Percentiles rank a stretch among this genome's conserved stretches.
Evolutionary conservation across 768 basidiomycete species (phyloP).

Genomic region (Lactifluus piperatus): DNA sequence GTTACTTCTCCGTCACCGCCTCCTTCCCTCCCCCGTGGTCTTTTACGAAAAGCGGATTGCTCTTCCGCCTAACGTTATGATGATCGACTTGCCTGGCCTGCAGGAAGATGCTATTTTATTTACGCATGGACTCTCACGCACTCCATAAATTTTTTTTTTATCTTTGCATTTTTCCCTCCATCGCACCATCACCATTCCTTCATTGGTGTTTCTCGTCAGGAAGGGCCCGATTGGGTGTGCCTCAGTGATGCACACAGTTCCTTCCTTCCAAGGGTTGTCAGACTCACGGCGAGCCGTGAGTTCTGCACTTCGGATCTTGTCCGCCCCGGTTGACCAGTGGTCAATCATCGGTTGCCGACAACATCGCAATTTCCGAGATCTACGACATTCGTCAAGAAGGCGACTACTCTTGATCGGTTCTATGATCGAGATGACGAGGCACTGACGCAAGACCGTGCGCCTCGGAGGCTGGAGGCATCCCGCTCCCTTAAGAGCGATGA

Average conservation of each 20-base stretch:
- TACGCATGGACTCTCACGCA: conserved; percentile 21
- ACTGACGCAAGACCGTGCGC: conserved; percentile 60
- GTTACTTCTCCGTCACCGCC: background rate
- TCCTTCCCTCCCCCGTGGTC: conserved; percentile 12
- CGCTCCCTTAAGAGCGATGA: conserved; percentile 37
- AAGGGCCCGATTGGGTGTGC: conserved; percentile 18
- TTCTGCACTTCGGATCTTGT: conserved; percentile 1
- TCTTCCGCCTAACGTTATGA: conserved; percentile 18
- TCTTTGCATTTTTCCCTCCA: conserved; percentile 4
- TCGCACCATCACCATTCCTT: conserved; percentile 1
- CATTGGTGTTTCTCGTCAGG: conserved; percentile 13
- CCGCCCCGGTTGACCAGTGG: conserved; percentile 19
- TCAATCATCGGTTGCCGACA: conserved; percentile 15
- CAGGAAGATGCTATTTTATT: conserved; percentile 18
- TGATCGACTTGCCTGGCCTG: conserved; percentile 23
- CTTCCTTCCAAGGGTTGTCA: conserved; percentile 13
- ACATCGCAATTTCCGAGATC: conserved; percentile 6
- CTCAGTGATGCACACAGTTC: conserved; percentile 21
- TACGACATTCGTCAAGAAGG: conserved; percentile 34
- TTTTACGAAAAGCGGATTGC: conserved; percentile 20
- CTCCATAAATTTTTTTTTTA: conserved; percentile 15
- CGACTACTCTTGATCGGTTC: conserved; percentile 44
- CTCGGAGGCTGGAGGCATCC: conserved; percentile 46
- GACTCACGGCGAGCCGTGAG: conserved; percentile 18
- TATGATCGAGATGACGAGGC: conserved; percentile 47